A percentile compares a stretch with the other conserved stretches of the same genome.
Evolutionary conservation across 805 yeast species (phyloP).

Genomic region (Ogataea thermomethanolica): DNA sequence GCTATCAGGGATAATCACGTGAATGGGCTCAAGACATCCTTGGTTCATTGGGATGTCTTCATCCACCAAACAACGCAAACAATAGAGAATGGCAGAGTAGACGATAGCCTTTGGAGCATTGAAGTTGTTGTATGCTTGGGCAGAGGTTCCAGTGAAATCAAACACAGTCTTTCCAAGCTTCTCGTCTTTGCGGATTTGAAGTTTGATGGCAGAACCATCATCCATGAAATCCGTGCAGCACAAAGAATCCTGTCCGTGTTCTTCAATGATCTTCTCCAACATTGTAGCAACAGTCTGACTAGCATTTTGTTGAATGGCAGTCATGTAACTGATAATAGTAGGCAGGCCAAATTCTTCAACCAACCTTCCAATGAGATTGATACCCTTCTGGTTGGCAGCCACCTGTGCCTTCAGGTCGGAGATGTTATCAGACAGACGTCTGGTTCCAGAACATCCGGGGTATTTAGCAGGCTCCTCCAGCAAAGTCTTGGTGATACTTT

Average conservation of each 20-base stretch:
- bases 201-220: conserved; percentile 67
- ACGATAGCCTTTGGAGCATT: conserved; percentile 93
- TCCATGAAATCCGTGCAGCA: conserved; percentile 68
- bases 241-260: conserved; percentile 39
- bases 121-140: conserved; percentile 84
- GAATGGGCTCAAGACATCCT: conserved; percentile 82
- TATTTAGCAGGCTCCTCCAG: conserved; percentile 71
- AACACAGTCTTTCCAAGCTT: conserved; percentile 58
- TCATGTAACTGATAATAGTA: conserved; percentile 69
- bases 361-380: conserved; percentile 55
- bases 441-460: conserved; percentile 87
- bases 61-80: conserved; percentile 77
- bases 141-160: conserved; percentile 83
- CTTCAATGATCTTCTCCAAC: conserved; percentile 43
- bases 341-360: conserved; percentile 59
- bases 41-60: conserved; percentile 90
- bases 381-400: conserved; percentile 87
- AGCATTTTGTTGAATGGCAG: conserved; percentile 78
- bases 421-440: conserved; percentile 78
- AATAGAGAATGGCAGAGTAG: conserved; percentile 83
- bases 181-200: conserved; percentile 47
- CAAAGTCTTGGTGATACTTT: conserved; percentile 56
- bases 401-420: conserved; percentile 83
- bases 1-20: conserved; percentile 58
- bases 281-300: conserved; percentile 61